Evolutionary conservation across 768 basidiomycete genomes (phyloP), one percentile per base, ranked within the genome.

Genomic region (Mrakia hoshinonis): DNA sequence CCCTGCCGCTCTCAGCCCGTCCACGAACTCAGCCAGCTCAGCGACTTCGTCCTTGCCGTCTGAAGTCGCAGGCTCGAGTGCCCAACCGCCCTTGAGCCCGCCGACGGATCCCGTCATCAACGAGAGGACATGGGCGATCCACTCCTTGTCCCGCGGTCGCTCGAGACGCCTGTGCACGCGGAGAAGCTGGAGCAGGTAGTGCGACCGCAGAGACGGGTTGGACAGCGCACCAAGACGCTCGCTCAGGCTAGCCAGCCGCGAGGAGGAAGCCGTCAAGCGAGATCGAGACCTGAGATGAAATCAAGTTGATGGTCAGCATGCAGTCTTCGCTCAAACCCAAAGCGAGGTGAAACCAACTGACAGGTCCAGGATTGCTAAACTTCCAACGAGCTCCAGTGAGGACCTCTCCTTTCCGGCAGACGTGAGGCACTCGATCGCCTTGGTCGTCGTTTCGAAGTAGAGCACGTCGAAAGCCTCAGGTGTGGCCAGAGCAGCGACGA

Each of bases 311-410:
- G n/a, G n/a, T n/a, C n/a, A n/a, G n/a, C n/a, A n/a, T n/a, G n/a
- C n/a, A n/a, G n/a, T n/a, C n/a, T n/a, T n/a, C n/a, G n/a, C n/a
- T n/a, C n/a, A n/a, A n/a, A n/a, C n/a, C n/a, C n/a, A n/a, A n/a
- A n/a, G n/a, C 22, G 39, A 38, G 47, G 55, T n/a, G 18, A 43
- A 36, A 81, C n/a, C n/a, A n/a, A n/a, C 92, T 74, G 81, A 97
- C 95, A 88, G 79, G 74, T 97, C 93, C 47, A 98, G 84, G 20
- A 89, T 90, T 3, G 93, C 95, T 20, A 97, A 82, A 75, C 85
- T 87, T 1, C 90, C 91, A 73, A 93, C 90, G 62, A 97, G 80
- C 75, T 89, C 89, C 46, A 94, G 81, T 12, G 92, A 61, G 24
- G 38, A 67, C 34, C 92, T 77, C 89, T 91, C 76, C 95, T 89